phyloP scores from a whole-genome alignment of 2,329 filamentous ascomycete genomes.

The Hirsutella thompsonii region DNA sequence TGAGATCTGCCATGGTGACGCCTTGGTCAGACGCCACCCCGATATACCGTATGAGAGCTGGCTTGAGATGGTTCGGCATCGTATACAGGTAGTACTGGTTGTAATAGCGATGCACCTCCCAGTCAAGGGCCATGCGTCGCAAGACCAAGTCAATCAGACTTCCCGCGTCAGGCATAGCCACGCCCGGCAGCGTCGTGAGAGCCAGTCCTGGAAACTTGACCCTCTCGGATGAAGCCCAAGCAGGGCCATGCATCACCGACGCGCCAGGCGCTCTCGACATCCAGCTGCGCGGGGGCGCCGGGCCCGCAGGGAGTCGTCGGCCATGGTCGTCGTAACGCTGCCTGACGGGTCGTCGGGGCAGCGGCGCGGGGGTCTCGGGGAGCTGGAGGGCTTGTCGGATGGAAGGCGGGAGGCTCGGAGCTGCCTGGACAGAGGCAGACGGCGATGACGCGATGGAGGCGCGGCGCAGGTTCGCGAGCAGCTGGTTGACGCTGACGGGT shows the following conservation, averaged over 20 bases:
- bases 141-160: constrained; percentile 41
- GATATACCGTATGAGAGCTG: constrained; percentile 37
- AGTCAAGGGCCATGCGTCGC: constrained; percentile 36
- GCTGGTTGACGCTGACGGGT: constrained; percentile 40
- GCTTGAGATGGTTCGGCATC: constrained; percentile 39
- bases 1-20: constrained; percentile 36
- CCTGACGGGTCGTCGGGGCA: constrained; percentile 30
- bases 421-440: constrained; percentile 16
- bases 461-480: constrained; percentile 44
- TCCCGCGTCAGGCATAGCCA: constrained; percentile 26
- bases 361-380: constrained; percentile 40
- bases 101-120: constrained; percentile 41
- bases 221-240: constrained; percentile 5
- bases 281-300: constrained; percentile 48
- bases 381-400: constrained; percentile 47
- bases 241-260: neutral
- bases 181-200: constrained; percentile 27
- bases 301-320: constrained; percentile 41
- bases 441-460: constrained; percentile 18
- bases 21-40: constrained; percentile 30
- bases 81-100: constrained; percentile 43
- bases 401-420: constrained; percentile 44
- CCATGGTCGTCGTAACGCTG: constrained; percentile 31
- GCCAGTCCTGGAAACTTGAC: constrained; percentile 8
- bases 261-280: constrained; percentile 13